Evolutionary conservation across 352 stramenopile genomes (phyloP).

Genomic region (Thraustochytrium striatum): DNA sequence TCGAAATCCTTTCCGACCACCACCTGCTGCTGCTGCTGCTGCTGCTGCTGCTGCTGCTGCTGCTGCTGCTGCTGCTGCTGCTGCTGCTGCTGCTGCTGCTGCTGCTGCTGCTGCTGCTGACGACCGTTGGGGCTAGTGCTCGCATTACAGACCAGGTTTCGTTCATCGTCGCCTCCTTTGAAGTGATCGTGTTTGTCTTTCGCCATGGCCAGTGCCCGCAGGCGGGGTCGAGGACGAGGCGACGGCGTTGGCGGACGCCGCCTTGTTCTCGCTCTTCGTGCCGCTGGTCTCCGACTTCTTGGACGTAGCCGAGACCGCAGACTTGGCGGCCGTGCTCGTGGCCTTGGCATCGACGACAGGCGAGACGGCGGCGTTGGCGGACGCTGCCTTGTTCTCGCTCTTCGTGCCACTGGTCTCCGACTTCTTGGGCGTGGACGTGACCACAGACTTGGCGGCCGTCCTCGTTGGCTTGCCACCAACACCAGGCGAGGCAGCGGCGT

Average conservation of each 20-base stretch:
- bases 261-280: too few species aligned
- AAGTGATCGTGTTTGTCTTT: neutral
- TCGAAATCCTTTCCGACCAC: neutral
- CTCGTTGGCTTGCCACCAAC: too few species aligned
- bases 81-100: neutral
- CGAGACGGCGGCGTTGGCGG: too few species aligned
- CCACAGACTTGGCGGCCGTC: too few species aligned
- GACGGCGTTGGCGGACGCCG: too few species aligned
- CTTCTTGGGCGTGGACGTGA: too few species aligned
- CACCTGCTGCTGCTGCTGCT: neutral
- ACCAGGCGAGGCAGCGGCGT: too few species aligned
- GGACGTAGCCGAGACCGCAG: too few species aligned
- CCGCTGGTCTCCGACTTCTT: too few species aligned
- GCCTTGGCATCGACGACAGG: neutral
- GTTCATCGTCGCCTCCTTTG: neutral
- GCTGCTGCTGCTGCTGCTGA: neutral
- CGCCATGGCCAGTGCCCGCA: neutral
- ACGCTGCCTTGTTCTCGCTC: too few species aligned
- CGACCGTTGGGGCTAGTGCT: neutral
- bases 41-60: neutral
- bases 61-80: slow-evolving; percentile 7
- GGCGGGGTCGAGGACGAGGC: too few species aligned
- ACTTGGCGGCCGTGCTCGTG: neutral
- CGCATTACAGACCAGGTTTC: neutral
- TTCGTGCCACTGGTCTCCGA: too few species aligned